phyloP scores from a whole-genome alignment of 768 basidiomycete species.

The Coprinopsis strossmayeri region DNA sequence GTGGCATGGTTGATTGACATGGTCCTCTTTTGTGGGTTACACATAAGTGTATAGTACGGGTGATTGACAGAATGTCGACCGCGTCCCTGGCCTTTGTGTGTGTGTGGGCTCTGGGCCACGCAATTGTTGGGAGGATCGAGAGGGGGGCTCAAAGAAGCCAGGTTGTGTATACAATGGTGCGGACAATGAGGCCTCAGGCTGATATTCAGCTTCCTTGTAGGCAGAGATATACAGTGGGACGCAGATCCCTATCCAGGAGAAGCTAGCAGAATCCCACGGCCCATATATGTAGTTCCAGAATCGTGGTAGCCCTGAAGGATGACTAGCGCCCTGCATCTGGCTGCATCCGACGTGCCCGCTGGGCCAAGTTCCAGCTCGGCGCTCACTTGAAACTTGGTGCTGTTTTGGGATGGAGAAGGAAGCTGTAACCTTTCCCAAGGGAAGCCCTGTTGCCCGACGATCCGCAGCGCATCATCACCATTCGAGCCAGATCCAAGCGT shows the following conservation, averaged over 20 bases:
- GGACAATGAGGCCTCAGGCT: background rate
- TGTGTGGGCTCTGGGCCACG: background rate
- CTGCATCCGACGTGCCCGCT: too few relatives aligned
- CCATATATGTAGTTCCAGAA: background rate
- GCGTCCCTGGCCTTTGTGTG: background rate
- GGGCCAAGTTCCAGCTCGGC: background rate
- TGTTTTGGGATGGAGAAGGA: background rate
- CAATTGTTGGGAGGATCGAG: background rate
- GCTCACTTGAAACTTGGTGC: background rate
- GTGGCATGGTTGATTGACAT: background rate
- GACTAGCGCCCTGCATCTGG: background rate
- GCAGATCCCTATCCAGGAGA: background rate
- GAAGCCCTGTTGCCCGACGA: background rate
- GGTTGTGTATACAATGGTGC: background rate
- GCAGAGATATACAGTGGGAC: too few relatives aligned
- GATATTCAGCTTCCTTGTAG: background rate
- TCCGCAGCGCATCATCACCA: background rate
- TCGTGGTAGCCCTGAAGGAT: background rate
- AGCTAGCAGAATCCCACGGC: background rate
- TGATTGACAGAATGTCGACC: slow-evolving; percentile 3
- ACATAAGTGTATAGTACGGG: background rate
- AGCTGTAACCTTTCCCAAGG: background rate
- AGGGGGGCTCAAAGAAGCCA: background rate
- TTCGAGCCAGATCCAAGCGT: background rate
- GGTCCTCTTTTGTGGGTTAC: background rate